Evolutionary conservation across 2,329 filamentous ascomycete genomes (phyloP).

Genomic region (Colletotrichum graminicola): DNA sequence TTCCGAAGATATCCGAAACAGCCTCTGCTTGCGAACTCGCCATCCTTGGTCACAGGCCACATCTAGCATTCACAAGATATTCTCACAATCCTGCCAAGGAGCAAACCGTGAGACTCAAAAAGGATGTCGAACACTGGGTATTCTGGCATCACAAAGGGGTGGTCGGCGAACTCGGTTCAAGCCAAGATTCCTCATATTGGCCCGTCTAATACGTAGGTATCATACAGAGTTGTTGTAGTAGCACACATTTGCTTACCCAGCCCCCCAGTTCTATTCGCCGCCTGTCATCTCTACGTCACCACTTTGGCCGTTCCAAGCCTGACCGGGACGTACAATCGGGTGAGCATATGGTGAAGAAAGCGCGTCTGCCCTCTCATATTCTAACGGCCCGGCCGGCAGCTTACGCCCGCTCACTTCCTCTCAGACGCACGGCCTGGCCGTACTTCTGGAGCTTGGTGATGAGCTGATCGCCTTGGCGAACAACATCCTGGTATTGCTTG

Average conservation of each 20-base stretch:
- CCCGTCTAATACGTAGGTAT: conserved; percentile 49
- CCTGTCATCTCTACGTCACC: conserved; percentile 30
- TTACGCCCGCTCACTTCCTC: conserved; percentile 92
- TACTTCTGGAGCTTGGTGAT: conserved; percentile 99
- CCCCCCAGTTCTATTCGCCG: conserved; percentile 28
- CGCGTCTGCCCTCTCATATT: background rate
- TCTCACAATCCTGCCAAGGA: background rate
- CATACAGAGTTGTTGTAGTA: conserved; percentile 48
- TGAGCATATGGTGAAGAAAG: conserved; percentile 4
- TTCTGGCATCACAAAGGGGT: too few species aligned
- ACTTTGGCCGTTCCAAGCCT: conserved; percentile 6
- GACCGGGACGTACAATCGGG: background rate
- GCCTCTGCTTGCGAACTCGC: too few species aligned
- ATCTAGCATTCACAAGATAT: background rate
- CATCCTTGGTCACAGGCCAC: background rate
- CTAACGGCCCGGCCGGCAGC: background rate
- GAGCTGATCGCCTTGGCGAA: conserved; percentile 96
- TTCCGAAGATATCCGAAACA: background rate
- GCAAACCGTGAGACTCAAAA: background rate
- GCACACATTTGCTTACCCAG: conserved; percentile 43
- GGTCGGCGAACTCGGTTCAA: background rate
- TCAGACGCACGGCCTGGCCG: conserved; percentile 92
- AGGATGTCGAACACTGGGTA: background rate
- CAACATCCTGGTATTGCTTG: conserved; percentile 98
- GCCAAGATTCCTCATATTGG: conserved; percentile 41